A percentile compares a stretch with the other conserved stretches of the same genome.
phyloP scores from a whole-genome alignment of 805 yeast species.

The Hanseniaspora meyeri region DNA sequence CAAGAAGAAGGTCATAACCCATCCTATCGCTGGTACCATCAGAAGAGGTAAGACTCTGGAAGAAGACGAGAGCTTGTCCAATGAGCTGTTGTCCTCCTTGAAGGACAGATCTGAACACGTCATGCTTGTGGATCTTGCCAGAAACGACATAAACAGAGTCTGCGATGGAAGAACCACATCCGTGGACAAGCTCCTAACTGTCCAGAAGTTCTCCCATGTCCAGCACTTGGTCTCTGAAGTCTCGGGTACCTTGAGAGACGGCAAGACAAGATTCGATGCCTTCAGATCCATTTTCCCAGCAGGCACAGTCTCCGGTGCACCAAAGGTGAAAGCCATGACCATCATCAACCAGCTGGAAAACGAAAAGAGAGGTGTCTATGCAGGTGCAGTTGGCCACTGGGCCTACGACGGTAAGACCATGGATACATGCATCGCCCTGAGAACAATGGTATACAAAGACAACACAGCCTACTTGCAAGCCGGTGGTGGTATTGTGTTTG shows the following conservation, averaged over 20 bases:
- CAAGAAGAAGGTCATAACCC: constrained; percentile 69
- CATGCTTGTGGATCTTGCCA: constrained; percentile 94
- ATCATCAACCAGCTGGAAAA: constrained; percentile 77
- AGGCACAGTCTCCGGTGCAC: constrained; percentile 98
- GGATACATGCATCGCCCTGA: constrained; percentile 95
- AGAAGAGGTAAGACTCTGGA: constrained; percentile 79
- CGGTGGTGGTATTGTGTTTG: constrained; percentile 96
- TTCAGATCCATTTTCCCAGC: constrained; percentile 97
- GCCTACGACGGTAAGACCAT: constrained; percentile 86
- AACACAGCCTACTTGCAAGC: constrained; percentile 90
- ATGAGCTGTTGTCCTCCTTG: constrained; percentile 54
- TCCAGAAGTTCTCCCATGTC: constrained; percentile 91
- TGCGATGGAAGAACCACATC: constrained; percentile 74
- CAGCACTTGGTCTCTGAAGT: constrained; percentile 94
- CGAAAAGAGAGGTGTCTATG: constrained; percentile 91
- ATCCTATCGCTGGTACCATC: constrained; percentile 97
- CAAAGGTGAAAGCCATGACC: constrained; percentile 95
- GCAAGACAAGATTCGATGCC: constrained; percentile 86
- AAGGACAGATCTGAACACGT: constrained; percentile 97
- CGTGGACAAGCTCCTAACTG: constrained; percentile 78
- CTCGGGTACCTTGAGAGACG: constrained; percentile 75
- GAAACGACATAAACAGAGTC: constrained; percentile 92
- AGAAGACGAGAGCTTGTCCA: constrained; percentile 80
- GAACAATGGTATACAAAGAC: constrained; percentile 93
- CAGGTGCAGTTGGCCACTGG: constrained; percentile 99